Conservation (phyloP, 140 eudicot species). For the Flaveria floridana region DNA sequence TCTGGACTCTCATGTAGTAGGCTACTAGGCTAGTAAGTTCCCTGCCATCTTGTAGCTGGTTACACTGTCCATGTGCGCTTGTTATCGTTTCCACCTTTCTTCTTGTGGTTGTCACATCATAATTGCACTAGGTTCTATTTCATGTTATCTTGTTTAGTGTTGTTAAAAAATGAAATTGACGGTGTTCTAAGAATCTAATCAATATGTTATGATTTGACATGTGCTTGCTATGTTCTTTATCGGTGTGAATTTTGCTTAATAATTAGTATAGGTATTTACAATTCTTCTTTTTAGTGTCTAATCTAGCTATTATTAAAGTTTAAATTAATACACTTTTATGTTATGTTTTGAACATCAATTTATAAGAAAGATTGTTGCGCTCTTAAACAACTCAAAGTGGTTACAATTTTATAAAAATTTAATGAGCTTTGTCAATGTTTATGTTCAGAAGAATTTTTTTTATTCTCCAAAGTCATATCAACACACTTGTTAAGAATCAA, state of each 20-base stretch:
- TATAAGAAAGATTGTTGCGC: neutral
- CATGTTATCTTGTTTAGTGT: conserved; percentile 3
- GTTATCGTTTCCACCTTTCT: too few relatives aligned
- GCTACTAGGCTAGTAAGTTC: neutral
- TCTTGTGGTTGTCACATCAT: neutral
- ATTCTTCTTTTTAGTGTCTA: conserved; percentile 4
- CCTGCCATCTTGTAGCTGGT: neutral
- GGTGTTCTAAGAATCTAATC: neutral
- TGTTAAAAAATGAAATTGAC: neutral
- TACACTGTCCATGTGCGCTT: neutral
- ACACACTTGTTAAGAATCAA: neutral
- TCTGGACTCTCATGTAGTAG: too few relatives aligned
- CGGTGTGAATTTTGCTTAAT: neutral
- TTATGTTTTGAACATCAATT: neutral
- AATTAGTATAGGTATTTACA: neutral
- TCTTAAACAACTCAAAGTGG: neutral
- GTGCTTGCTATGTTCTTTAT: neutral
- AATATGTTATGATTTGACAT: neutral
- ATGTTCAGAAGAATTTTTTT: neutral
- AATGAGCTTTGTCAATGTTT: neutral
- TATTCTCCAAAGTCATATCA: too few relatives aligned
- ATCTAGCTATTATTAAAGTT: neutral
- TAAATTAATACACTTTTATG: neutral
- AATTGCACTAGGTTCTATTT: neutral
- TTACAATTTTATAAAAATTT: neutral